Evolutionary conservation across 768 basidiomycete genomes (phyloP), one percentile per base, ranked within the genome.

Genomic region (Boletellus ananas): DNA sequence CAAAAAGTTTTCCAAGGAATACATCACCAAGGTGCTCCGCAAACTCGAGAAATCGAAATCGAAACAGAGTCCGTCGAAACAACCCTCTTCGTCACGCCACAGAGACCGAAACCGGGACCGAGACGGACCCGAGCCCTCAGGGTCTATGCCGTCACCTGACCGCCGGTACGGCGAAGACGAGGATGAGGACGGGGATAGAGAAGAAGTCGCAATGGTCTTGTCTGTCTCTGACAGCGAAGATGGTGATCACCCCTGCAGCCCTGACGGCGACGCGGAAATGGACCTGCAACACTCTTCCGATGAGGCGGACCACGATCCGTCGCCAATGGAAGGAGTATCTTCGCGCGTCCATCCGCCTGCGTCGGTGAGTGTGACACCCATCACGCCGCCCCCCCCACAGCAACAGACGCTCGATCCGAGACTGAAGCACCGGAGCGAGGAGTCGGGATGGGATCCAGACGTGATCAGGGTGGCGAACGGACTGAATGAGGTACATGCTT

Each of bases 1-100:
- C 68, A 95, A 92, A 70, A 86, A 89, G 62, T 98, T 94, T 63
- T 76, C 87, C 31, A 93, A 95, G 68, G 92, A 96, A 37, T 98
- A 90, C 66, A 84, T 94, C 49, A 71, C 78, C 49, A 96, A 95
- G 70, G 71, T 94, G 10, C 67, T 90, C 16, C 79, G 79, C 34
- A 87, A 81, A 59, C 67, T 85, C 41, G 82, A 84, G 31, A 86
- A 67, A 50, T 60, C 65, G 27, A 62, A 64, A 50, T 62, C 63
- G 11, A 60, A 50, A 38, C 54, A 35, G 6, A 37, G 57, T 34
- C 34, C 55, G 18, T 63, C 43, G 20, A 61, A 58, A 20, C 55
- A 58, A 20, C 55, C 49, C 10, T 57, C 64, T 29, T 64, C 63
- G 14, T 63, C 59, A 7, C 55, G 50, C 36, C 33, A 50, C 34